phyloP scores from a whole-genome alignment of 2,329 filamentous ascomycete genomes.

The Arthrobotrys entomopaga region DNA sequence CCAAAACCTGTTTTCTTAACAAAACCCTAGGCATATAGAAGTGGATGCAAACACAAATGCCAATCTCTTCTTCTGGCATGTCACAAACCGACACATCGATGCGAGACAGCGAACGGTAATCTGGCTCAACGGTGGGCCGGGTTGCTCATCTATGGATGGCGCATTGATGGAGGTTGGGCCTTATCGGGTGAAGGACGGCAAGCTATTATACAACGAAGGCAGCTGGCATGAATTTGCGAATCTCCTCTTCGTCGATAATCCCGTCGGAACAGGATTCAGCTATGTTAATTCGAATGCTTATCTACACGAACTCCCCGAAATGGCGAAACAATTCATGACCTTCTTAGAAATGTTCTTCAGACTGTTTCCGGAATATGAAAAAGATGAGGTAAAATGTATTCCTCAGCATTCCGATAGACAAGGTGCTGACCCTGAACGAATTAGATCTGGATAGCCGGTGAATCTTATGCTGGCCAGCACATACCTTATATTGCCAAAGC shows the following conservation, averaged over 20 bases:
- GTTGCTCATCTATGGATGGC: conserved; percentile 97
- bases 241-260: conserved; percentile 94
- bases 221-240: conserved; percentile 99
- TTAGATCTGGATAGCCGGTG: conserved; percentile 91
- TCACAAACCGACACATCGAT: conserved; percentile 92
- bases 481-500: conserved; percentile 96
- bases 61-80: conserved; percentile 99
- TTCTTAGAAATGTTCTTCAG: conserved; percentile 93
- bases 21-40: conserved; percentile 79
- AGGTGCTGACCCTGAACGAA: not conserved
- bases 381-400: conserved; percentile 79
- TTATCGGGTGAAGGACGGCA: conserved; percentile 81
- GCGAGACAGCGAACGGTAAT: conserved; percentile 89
- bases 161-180: conserved; percentile 96
- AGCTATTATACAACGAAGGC: conserved; percentile 83
- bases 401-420: not conserved
- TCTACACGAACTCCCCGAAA: conserved; percentile 82
- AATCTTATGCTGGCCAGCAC: conserved; percentile 96
- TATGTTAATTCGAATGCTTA: conserved; percentile 92
- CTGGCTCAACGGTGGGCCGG: conserved; percentile 96
- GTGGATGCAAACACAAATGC: conserved; percentile 84
- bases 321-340: conserved; percentile 85
- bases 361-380: conserved; percentile 89
- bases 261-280: conserved; percentile 95
- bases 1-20: not conserved